Base-by-base conservation (phyloP, 2,329 filamentous ascomycete genomes). In the Clarireedia hainanense region DNA sequence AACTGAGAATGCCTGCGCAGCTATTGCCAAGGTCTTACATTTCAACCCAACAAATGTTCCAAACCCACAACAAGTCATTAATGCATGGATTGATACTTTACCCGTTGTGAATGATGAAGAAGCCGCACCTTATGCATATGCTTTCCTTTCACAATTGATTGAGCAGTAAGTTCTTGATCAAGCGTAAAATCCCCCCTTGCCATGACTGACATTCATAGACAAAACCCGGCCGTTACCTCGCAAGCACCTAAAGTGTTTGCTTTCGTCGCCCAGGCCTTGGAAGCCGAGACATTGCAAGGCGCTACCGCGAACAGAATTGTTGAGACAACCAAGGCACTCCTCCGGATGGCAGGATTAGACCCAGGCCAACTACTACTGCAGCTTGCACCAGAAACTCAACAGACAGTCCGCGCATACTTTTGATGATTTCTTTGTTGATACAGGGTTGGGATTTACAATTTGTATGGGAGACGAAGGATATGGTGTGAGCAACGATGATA, bases 81-180 rank as follows among this genome's bases (percentile, higher is more conserved):
- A 78, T n/a, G 86, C 88, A 69, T 99, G 94, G 94, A 75, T 99
- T 49, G 85, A 90, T 62, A 96, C 92, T 0, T 76, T 99, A 37
- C 94, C 94, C 0, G 87, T 99, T 52, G 85, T 86, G 15, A 96
- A 96, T 67, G 94, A 99, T 63, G 94, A 99, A 71, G 94, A 99
- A 74, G 94, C 94, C 4, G 94, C 94, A 20, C 94, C 94, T 14
- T 97, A 95, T 71, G 91, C 91, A 1, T 99, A 99, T 70, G 85
- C 86, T 46, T 99, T 96, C 74, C 76, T 99, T 57, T 85, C 89
- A 12, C 86, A 96, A 70, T 74, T 99, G 60, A 96, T 97, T 69
- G 88, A 95, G 64, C 88, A 95, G 94, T 96, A 83, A 81, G 91
- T 85, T 34, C 23, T 17, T 24, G 4, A 27, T 34, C n/a, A 26